A percentile compares a stretch with the other conserved stretches of the same genome.
These are phyloP conservation scores for Cryphonectria carpinicola DNA, from an alignment of 2,329 filamentous ascomycete genomes.

Conservation along the genomic window DNA sequence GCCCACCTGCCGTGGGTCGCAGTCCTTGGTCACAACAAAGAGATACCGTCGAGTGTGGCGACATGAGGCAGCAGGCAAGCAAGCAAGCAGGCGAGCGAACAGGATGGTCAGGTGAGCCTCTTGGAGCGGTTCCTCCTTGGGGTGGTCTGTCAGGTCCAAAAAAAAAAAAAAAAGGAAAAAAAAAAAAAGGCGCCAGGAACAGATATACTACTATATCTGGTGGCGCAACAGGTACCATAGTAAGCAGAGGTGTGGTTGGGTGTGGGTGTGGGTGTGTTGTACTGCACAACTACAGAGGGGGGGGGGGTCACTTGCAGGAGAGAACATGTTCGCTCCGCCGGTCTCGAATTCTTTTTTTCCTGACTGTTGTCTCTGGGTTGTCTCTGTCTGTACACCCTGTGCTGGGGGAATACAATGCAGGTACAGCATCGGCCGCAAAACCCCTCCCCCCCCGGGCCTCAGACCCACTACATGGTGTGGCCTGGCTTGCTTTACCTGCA, in stretches of 20 bases:
- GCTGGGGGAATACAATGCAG: constrained; percentile 3
- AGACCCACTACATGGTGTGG: background rate
- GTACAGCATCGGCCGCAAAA: background rate
- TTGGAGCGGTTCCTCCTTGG: background rate
- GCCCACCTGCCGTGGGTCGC: background rate
- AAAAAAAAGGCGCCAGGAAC: background rate
- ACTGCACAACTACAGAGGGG: constrained; percentile 10
- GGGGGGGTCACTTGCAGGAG: background rate
- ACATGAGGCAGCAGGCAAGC: constrained; percentile 1
- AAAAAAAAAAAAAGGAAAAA: background rate
- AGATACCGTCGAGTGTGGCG: background rate
- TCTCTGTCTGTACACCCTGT: background rate
- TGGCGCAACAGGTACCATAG: background rate
- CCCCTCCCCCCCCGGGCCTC: background rate
- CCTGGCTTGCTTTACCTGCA: constrained; percentile 10
- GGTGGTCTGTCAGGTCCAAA: background rate
- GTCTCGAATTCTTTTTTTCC: background rate
- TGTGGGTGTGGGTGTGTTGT: background rate
- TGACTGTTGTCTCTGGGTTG: background rate
- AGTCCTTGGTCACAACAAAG: background rate
- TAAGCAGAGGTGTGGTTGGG: background rate
- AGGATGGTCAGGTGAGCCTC: background rate
- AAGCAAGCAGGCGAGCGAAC: background rate
- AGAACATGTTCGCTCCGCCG: background rate
- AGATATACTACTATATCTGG: background rate